These are phyloP conservation scores for Saksenaea vasiformis DNA, from an alignment of 371 early-diverging fungal genomes.

Conservation along the genomic window DNA sequence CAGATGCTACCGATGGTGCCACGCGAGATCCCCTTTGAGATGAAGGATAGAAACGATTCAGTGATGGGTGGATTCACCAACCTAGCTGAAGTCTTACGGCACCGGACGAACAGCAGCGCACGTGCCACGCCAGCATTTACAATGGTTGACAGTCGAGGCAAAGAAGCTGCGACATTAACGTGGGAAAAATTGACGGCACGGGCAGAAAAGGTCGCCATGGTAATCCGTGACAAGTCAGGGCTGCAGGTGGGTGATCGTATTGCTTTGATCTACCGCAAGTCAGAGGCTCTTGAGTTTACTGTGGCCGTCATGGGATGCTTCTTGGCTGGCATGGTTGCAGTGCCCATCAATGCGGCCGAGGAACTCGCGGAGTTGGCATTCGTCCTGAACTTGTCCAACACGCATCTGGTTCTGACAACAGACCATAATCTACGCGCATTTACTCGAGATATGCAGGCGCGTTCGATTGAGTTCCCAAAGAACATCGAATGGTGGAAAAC, in stretches of 20 bases:
- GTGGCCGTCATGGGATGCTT: constrained; percentile 81
- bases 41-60: constrained; percentile 23
- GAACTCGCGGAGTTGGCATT: constrained; percentile 77
- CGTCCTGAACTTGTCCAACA: constrained; percentile 68
- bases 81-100: constrained; percentile 60
- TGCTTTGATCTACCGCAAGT: constrained; percentile 79
- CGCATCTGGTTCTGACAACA: constrained; percentile 76
- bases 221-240: constrained; percentile 60
- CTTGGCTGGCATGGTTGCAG: constrained; percentile 80
- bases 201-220: constrained; percentile 70
- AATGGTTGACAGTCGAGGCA: constrained; percentile 75
- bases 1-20: constrained; percentile 44
- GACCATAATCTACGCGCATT: constrained; percentile 76
- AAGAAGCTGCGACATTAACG: constrained; percentile 62
- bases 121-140: constrained; percentile 60
- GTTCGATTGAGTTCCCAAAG: constrained; percentile 63
- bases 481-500: constrained; percentile 80
- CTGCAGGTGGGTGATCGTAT: constrained; percentile 67
- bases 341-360: constrained; percentile 82
- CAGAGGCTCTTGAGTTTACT: constrained; percentile 79
- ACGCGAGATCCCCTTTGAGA: constrained; percentile 29
- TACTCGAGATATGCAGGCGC: constrained; percentile 63
- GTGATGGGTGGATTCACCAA: constrained; percentile 48
- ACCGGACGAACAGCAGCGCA: constrained; percentile 54
- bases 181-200: constrained; percentile 76